Conservation (phyloP, 768 basidiomycete species). For the Collybia nuda region DNA sequence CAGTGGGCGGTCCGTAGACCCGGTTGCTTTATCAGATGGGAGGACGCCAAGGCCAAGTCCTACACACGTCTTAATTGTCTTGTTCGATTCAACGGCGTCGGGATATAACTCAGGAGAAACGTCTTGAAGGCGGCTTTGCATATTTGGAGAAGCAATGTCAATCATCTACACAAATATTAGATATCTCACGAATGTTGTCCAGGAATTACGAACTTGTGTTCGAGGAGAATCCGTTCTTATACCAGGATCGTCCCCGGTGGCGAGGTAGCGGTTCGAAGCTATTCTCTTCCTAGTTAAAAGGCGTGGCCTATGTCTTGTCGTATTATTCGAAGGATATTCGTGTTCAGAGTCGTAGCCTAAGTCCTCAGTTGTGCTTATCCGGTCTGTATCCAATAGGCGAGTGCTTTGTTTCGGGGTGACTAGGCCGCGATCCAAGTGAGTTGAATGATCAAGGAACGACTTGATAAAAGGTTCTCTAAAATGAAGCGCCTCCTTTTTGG, state of each 20-base stretch:
- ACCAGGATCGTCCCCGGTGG: no score
- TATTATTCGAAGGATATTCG: neutral
- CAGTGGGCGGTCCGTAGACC: neutral
- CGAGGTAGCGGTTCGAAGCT: neutral
- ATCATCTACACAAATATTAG: no score
- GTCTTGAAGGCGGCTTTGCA: no score
- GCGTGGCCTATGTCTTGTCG: neutral
- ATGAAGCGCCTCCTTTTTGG: neutral
- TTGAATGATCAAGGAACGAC: neutral
- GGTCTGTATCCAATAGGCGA: neutral
- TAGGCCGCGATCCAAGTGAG: neutral
- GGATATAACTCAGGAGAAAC: no score
- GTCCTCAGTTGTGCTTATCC: constrained; percentile 1
- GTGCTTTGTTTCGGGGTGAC: constrained; percentile 6
- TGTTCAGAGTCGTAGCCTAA: constrained; percentile 15
- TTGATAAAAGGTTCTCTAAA: neutral
- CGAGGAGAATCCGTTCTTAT: no score
- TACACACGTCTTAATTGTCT: no score
- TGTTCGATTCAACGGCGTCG: no score
- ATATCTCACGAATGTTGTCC: no score
- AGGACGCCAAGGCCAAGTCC: neutral
- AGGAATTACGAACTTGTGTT: no score
- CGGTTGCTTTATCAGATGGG: neutral
- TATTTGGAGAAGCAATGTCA: no score
- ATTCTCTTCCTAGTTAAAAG: neutral